Percentiles rank a stretch among this genome's conserved stretches.
Conservation (phyloP, 1,284 basidiomycete genomes). For the Cutaneotrichosporon sp. region DNA sequence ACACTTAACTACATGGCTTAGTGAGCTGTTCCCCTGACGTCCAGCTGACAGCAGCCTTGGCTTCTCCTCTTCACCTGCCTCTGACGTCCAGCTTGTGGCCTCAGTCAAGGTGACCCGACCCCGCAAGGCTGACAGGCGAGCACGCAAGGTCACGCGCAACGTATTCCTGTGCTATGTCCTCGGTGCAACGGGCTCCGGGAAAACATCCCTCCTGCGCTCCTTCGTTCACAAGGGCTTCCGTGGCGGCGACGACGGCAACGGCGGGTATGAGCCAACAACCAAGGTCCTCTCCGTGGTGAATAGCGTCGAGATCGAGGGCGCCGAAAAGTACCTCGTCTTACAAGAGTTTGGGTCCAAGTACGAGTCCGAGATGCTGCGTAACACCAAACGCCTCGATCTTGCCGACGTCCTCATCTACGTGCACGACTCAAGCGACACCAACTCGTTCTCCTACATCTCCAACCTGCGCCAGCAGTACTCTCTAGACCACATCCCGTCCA, state of each 20-base stretch:
- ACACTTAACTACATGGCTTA: slow-evolving; percentile 96
- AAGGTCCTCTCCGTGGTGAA: slow-evolving; percentile 90
- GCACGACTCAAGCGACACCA: slow-evolving; percentile 96
- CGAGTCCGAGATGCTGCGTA: slow-evolving; percentile 83
- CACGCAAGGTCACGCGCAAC: slow-evolving; percentile 78
- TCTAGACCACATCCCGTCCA: slow-evolving; percentile 83
- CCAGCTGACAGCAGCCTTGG: slow-evolving; percentile 31
- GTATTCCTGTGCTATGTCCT: slow-evolving; percentile 90
- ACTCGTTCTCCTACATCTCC: slow-evolving; percentile 97
- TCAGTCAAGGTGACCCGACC: slow-evolving; percentile 77
- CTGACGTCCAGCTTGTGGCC: slow-evolving; percentile 56
- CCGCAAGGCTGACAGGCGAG: slow-evolving; percentile 77
- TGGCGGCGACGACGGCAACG: slow-evolving; percentile 27
- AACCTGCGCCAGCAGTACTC: slow-evolving; percentile 97
- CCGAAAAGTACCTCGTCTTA: slow-evolving; percentile 90
- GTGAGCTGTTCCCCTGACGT: slow-evolving; percentile 30
- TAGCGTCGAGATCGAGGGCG: slow-evolving; percentile 87
- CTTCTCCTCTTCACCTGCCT: slow-evolving; percentile 48
- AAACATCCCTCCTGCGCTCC: slow-evolving; percentile 77
- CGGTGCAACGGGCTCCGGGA: slow-evolving; percentile 92
- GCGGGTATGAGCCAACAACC: slow-evolving; percentile 75
- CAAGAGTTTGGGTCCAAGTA: slow-evolving; percentile 97
- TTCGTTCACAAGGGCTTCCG: slow-evolving; percentile 74
- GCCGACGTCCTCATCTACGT: slow-evolving; percentile 95
- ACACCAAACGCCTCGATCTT: slow-evolving; percentile 81